Evolutionary conservation across 2,329 filamentous ascomycete genomes (phyloP), one percentile per base, ranked within the genome.

Genomic region (Septoria petroselini): DNA sequence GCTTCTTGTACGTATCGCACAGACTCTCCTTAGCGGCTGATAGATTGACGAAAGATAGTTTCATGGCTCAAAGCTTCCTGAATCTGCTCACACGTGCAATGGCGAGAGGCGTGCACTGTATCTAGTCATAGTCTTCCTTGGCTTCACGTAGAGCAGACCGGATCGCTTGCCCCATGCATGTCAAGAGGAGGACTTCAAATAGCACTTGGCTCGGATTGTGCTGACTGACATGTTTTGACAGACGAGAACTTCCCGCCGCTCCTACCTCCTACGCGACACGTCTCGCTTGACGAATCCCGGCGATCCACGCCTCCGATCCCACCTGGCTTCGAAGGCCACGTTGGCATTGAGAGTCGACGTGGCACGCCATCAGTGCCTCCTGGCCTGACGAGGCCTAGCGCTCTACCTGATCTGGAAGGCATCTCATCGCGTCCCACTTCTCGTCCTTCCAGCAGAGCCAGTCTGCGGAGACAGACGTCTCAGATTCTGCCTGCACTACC

Each of bases 291-390:
- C 17, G 60, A 63, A 33, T 63, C 60, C 19, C 59, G 66, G 7
- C 57, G 58, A 35, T 63, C 65, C 2, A 69, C 67, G 19, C 66
- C 67, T 6, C 62, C 66, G 11, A 59, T 69, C 7, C 66, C 66
- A 9, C 67, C 67, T 7, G 66, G 66, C n/a, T 63, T 69, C 46
- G 65, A 68, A 53, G 57, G 50, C 9, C 56, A 62, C 37, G 15
- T 58, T n/a, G 57, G 55, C 27, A 62, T 67, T 33, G 68, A 69
- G 48, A 67, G 68, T 41, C 67, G 71, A 29, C 68, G 70, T 18
- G 63, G 71, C 11, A 75, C 73, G 7, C 73, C 73, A 1, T 69
- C 70, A 1, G 66, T 76, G 21, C 73, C 73, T 9, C 73, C 73
- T 14, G 73, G 73, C 3, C 69, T 76, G 23, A 64, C 70, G 12